phyloP scores from a whole-genome alignment of 805 yeast genomes.

The Danielia oregonensis region DNA sequence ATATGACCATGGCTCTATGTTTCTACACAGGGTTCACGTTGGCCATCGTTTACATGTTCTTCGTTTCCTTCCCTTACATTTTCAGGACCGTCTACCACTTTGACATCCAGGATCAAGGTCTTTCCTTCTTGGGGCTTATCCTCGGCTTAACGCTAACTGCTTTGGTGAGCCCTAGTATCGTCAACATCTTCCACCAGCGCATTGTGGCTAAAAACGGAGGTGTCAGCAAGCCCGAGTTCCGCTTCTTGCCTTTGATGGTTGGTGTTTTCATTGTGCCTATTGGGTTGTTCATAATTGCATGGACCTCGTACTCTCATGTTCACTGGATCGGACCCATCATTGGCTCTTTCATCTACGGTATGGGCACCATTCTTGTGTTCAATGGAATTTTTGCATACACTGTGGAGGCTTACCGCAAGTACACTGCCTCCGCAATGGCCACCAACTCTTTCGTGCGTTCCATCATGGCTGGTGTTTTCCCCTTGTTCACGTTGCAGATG shows the following conservation, averaged over 20 bases:
- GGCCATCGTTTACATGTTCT: constrained; percentile 14
- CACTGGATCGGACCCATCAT: constrained; percentile 14
- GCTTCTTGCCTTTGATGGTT: constrained; percentile 11
- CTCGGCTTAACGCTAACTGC: constrained; percentile 9
- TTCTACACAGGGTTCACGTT: constrained; percentile 16
- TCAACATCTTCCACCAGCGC: constrained; percentile 4
- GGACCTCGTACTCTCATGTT: constrained; percentile 11
- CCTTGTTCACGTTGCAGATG: constrained; percentile 13
- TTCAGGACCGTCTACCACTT: constrained; percentile 11
- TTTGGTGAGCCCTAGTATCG: constrained; percentile 6
- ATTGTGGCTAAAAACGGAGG: constrained; percentile 6
- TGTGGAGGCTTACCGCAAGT: constrained; percentile 13
- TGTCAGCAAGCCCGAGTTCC: constrained; percentile 7
- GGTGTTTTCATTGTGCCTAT: constrained; percentile 13
- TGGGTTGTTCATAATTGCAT: constrained; percentile 14
- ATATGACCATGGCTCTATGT: constrained; percentile 27
- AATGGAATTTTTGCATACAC: constrained; percentile 14
- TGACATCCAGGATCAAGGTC: constrained; percentile 8
- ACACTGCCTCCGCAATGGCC: constrained; percentile 16
- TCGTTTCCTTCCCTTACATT: constrained; percentile 14
- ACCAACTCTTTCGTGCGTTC: constrained; percentile 14
- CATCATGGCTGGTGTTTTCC: constrained; percentile 11
- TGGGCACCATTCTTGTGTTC: constrained; percentile 13
- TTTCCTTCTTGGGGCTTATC: constrained; percentile 12
- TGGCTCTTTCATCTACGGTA: constrained; percentile 12